Evolutionary conservation across 192 early-diverging fungal species (phyloP).

Genomic region (Linnemannia hyalina): DNA sequence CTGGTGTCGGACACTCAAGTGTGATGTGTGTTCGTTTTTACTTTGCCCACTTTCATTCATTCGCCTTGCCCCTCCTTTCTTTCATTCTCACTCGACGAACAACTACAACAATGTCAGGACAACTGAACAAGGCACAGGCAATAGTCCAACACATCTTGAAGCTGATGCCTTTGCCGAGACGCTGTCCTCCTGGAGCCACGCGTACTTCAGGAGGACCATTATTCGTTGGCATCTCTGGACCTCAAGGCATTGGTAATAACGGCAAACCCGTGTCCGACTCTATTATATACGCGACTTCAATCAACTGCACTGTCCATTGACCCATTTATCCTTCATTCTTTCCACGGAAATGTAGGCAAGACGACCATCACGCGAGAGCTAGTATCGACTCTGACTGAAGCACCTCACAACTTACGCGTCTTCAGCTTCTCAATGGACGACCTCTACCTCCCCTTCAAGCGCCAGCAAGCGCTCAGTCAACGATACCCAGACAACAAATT

Average conservation of each 20-base stretch:
- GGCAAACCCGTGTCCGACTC: not conserved
- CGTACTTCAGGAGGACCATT: conserved; percentile 19
- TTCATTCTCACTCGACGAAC: not conserved
- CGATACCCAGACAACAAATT: conserved; percentile 73
- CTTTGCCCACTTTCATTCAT: not conserved
- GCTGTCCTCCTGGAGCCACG: conserved; percentile 20
- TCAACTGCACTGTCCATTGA: not conserved
- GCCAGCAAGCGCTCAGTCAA: conserved; percentile 69
- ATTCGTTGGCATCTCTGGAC: conserved; percentile 46
- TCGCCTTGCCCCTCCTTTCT: not conserved
- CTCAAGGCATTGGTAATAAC: conserved; percentile 46
- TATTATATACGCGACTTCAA: not conserved
- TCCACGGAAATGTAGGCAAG: conserved; percentile 25
- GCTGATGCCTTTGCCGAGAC: conserved; percentile 27
- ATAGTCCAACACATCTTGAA: conserved; percentile 49
- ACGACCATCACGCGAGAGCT: conserved; percentile 45
- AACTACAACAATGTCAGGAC: conserved; percentile 14
- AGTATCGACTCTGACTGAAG: conserved; percentile 12
- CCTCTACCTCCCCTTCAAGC: conserved; percentile 79
- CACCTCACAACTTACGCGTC: conserved; percentile 62
- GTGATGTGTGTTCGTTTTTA: not conserved
- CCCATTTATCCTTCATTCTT: not conserved
- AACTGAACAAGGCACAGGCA: conserved; percentile 39
- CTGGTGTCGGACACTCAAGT: not conserved
- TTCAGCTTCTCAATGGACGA: conserved; percentile 87